Evolutionary conservation across 2,329 filamentous ascomycete species (phyloP), one percentile per base, ranked within the genome.

Genomic region (Delphinella strobiligena): DNA sequence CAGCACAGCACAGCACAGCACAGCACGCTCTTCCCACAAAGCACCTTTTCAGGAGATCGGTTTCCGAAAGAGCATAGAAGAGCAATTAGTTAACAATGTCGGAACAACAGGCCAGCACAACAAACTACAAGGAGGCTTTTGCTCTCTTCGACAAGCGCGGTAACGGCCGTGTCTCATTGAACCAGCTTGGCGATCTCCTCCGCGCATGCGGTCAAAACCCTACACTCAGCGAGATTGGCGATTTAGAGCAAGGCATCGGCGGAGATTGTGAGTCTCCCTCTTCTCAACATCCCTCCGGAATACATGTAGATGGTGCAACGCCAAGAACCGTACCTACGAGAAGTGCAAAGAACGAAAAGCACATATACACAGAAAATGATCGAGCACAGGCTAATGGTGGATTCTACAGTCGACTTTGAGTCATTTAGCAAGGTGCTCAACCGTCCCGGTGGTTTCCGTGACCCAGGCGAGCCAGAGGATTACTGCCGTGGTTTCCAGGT

Each of bases 51-150:
- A n/a, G n/a, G n/a, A n/a, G n/a, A n/a, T n/a, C n/a, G n/a, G n/a
- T n/a, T n/a, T n/a, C n/a, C n/a, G n/a, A n/a, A n/a, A n/a, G n/a
- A n/a, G n/a, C n/a, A n/a, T n/a, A 27, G 22, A 27, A 12, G 22
- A 27, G 7, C 7, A 27, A 27, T 27, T 27, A 12, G 22, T 27
- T 27, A 33, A 40, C 27, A 40, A 41, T 41, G 39, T 16, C 32
- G n/a, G 41, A 46, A 30, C 74, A 80, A 27, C 22, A 27, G 75
- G 73, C 75, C 60, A 77, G 76, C 46, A 96, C 89, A 70, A 96
- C 89, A 70, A 96, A 98, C 81, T 98, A 96, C 85, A 96, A 96
- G 74, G 91, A 98, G 80, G 91, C 91, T 53, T 98, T 98, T 68
- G 88, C 88, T 56, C 83, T 98, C 62, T 98, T 96, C 73, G 91